A percentile compares a stretch with the other conserved stretches of the same genome.
These are phyloP conservation scores for Scleroderma bovista DNA, from an alignment of 768 basidiomycete species.

Conservation along the genomic window DNA sequence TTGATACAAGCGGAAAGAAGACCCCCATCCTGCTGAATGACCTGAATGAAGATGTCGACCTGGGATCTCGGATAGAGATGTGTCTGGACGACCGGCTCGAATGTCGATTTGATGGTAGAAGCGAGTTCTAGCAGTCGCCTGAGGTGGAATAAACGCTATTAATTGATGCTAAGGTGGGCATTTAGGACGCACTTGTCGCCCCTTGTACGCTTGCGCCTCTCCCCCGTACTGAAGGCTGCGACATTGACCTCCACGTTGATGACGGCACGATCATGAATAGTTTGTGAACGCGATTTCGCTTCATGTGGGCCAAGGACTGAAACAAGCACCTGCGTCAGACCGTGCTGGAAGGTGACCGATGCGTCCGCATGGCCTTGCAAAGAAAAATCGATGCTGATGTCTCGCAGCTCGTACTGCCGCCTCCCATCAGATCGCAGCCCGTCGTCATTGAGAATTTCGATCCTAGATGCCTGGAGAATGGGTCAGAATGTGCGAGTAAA, in stretches of 20 bases:
- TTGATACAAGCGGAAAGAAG: conserved; percentile 90
- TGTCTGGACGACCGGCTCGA: conserved; percentile 91
- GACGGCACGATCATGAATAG: conserved; percentile 80
- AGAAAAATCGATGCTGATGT: conserved; percentile 71
- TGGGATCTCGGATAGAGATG: conserved; percentile 89
- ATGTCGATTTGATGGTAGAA: conserved; percentile 84
- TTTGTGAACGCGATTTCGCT: conserved; percentile 72
- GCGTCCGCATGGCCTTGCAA: conserved; percentile 80
- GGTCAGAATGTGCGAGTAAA: not conserved
- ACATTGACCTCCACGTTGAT: conserved; percentile 88
- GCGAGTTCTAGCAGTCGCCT: conserved; percentile 88
- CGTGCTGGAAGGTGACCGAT: conserved; percentile 77
- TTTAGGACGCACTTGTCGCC: conserved; percentile 75
- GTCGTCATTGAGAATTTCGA: conserved; percentile 80
- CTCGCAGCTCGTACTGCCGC: conserved; percentile 86
- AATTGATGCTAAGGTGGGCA: too few relatives aligned
- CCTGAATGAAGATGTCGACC: conserved; percentile 91
- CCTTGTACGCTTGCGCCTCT: conserved; percentile 66
- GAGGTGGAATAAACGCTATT: conserved; percentile 3
- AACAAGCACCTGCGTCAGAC: conserved; percentile 83
- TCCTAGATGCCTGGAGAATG: conserved; percentile 38
- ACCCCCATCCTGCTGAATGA: conserved; percentile 91
- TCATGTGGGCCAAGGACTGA: conserved; percentile 93
- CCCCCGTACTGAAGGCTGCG: conserved; percentile 82
- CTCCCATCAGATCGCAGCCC: conserved; percentile 90